Conservation (phyloP, 2,329 filamentous ascomycete species). For the Hymenoscyphus repandus region DNA sequence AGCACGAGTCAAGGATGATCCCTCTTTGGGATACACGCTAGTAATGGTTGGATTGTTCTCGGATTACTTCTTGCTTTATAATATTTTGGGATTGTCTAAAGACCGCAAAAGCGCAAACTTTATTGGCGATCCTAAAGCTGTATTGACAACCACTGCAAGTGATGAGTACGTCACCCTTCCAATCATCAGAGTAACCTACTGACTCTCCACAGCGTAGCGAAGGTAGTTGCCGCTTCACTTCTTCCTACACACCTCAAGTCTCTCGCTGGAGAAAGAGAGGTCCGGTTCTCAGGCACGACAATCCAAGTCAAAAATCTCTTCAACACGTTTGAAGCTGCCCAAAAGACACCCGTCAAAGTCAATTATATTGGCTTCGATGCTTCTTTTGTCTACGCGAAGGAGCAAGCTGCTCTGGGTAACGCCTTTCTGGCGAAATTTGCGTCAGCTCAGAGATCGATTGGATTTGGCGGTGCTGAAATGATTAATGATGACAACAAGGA, state of each 20-base stretch:
- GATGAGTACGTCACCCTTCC: background rate
- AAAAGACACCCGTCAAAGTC: background rate
- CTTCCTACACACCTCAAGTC: background rate
- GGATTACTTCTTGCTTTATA: conserved; percentile 1
- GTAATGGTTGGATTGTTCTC: conserved; percentile 3
- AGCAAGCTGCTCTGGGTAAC: background rate
- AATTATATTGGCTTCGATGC: background rate
- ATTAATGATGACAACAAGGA: background rate
- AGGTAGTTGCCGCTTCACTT: background rate
- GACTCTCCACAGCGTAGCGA: background rate
- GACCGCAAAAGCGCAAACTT: conserved; percentile 1
- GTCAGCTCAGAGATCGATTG: background rate
- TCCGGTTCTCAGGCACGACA: background rate
- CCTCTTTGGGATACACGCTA: background rate
- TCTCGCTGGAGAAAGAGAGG: background rate
- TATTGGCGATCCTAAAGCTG: conserved; percentile 1
- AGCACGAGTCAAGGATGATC: background rate
- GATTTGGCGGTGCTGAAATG: conserved; percentile 2
- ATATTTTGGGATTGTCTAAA: conserved; percentile 2
- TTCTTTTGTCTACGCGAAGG: background rate
- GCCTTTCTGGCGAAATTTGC: conserved; percentile 1
- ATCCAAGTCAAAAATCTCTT: background rate
- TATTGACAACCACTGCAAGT: background rate
- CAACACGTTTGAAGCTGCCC: background rate
- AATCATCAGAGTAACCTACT: background rate